phyloP scores from a whole-genome alignment of 441 rosid genomes.

The Dalechampia spathulata region DNA sequence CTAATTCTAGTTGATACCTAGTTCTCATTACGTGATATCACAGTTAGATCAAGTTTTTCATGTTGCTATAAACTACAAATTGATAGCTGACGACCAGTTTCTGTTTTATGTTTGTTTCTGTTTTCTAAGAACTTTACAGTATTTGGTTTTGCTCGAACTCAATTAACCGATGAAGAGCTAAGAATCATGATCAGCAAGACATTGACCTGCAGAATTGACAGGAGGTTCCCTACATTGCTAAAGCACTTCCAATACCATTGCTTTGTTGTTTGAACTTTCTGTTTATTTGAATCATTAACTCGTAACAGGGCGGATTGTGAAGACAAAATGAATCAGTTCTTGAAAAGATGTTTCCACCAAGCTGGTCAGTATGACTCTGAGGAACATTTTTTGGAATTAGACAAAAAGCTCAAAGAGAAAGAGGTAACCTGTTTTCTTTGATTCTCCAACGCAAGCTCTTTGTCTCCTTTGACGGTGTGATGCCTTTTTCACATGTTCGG shows the following conservation, averaged over 20 bases:
- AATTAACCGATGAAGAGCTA: slow-evolving; percentile 68
- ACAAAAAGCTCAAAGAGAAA: slow-evolving; percentile 71
- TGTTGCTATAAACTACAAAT: background rate
- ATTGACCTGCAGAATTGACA: slow-evolving; percentile 91
- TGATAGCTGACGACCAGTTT: slow-evolving; percentile 10
- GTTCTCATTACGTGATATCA: background rate
- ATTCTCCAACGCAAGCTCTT: too few species aligned
- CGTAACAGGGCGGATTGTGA: slow-evolving; percentile 62
- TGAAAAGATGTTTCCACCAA: slow-evolving; percentile 76
- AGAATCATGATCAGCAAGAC: slow-evolving; percentile 66
- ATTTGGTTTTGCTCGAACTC: slow-evolving; percentile 75
- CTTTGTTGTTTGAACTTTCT: background rate
- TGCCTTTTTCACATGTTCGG: too few species aligned
- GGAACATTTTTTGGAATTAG: slow-evolving; percentile 61
- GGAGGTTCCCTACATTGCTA: slow-evolving; percentile 38
- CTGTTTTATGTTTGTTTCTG: background rate
- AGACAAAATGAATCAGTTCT: slow-evolving; percentile 78
- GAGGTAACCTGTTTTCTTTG: slow-evolving; percentile 37
- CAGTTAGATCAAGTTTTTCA: background rate
- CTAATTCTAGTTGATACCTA: background rate
- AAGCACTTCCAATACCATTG: background rate
- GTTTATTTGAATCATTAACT: background rate
- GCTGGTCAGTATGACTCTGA: slow-evolving; percentile 77
- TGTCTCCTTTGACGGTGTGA: too few species aligned
- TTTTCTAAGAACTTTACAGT: slow-evolving; percentile 59